A percentile compares a stretch with the other conserved stretches of the same genome.
phyloP scores from a whole-genome alignment of 2,329 filamentous ascomycete genomes.

The Metarhizium sp. region DNA sequence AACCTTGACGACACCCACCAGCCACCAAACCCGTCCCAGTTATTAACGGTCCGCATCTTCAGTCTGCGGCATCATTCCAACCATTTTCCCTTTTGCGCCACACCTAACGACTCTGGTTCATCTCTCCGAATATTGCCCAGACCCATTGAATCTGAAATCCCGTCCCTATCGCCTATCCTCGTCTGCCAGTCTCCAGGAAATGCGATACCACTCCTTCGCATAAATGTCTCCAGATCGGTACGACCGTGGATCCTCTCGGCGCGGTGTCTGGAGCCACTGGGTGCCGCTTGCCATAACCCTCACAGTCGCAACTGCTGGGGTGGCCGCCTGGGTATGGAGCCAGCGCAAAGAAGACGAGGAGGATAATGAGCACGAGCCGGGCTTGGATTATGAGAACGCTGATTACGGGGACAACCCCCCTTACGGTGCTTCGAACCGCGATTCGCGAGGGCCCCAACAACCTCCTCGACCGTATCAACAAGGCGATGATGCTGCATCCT shows the following conservation, averaged over 20 bases:
- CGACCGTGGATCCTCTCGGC: slow-evolving; percentile 45
- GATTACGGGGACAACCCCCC: slow-evolving; percentile 45
- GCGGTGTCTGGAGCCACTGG: slow-evolving; percentile 71
- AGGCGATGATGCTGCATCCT: slow-evolving; percentile 27
- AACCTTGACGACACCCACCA: slow-evolving; percentile 3
- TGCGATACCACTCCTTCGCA: slow-evolving; percentile 21
- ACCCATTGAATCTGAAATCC: neutral
- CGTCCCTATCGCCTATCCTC: neutral
- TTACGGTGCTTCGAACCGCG: slow-evolving; percentile 33
- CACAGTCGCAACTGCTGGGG: slow-evolving; percentile 74
- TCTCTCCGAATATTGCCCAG: neutral
- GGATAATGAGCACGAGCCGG: slow-evolving; percentile 49
- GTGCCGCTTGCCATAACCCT: slow-evolving; percentile 80
- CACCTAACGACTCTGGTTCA: neutral
- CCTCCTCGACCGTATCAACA: slow-evolving; percentile 21
- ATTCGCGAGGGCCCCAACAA: slow-evolving; percentile 20
- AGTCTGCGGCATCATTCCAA: slow-evolving; percentile 2
- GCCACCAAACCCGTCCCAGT: slow-evolving; percentile 1
- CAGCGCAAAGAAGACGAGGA: slow-evolving; percentile 71
- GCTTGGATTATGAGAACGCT: slow-evolving; percentile 35
- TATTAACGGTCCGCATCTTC: neutral
- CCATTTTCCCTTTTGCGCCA: neutral
- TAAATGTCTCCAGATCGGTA: slow-evolving; percentile 54
- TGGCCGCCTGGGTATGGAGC: slow-evolving; percentile 91
- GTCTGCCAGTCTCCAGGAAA: slow-evolving; percentile 16